Evolutionary conservation across 1,139 yeast species (phyloP), one percentile per base, ranked within the genome.

Genomic region (Scheffersomyces quercinus): DNA sequence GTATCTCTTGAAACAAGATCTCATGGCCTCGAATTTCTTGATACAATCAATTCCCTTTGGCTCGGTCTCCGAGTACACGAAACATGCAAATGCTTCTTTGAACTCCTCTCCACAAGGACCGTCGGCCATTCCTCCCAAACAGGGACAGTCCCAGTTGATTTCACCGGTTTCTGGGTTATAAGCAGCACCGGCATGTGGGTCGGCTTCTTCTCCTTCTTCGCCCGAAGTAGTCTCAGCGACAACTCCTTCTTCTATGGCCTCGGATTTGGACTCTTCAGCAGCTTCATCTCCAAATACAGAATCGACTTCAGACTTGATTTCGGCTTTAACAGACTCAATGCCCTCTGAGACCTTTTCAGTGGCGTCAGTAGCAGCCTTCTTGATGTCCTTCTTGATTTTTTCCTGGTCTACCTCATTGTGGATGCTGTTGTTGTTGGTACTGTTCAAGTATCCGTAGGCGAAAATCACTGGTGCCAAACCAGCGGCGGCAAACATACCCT

Each of bases 131-230:
- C 99, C 99, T 35, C 99, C 99, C 47, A 95, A 76, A 70, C 99
- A 95, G n/a, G 99, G 97, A 66, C 99, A 95, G 62, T 95, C 99
- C 99, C 99, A 95, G 81, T 95, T 93, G 68, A 95, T 95, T 66
- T 93, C 99, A 33, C 99, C 99, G 5, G 99, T 93, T 58, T 88
- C 97, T 38, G 98, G 98, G 69, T 93, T 83, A 70, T 83, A 93
- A 3, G 99, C 97, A 36, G 89, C 89, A 36, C 67, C 60, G 46
- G 67, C 71, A 35, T 60, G 56, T 40, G 50, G 59, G 46, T 72
- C 65, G 49, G 66, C 74, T 28, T 56, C 53, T 14, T 48, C 49
- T 11, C 42, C 51, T 12, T 42, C 55, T 15, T 42, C 53, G 9
- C 41, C 50, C 28, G 47, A 54, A 12, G 39, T 46, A 24, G 45